These are phyloP conservation scores for Clathrus columnatus DNA, from an alignment of 768 basidiomycete genomes.

Conservation along the genomic window DNA sequence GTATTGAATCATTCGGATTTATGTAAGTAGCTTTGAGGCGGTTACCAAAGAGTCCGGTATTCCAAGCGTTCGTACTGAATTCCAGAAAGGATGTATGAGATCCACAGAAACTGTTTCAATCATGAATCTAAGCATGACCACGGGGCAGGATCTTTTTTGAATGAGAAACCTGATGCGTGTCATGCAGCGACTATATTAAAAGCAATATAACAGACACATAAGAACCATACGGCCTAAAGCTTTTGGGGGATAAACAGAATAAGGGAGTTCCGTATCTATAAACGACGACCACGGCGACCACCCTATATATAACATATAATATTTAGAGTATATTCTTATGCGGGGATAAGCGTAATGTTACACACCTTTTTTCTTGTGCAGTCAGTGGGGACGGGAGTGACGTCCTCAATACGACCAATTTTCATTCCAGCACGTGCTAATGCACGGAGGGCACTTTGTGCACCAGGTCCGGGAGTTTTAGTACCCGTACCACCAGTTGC, in stretches of 20 bases:
- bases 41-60: too few species aligned
- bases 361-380: constrained; percentile 92
- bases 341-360: constrained; percentile 5
- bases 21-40: too few species aligned
- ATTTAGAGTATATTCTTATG: constrained; percentile 2
- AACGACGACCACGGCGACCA: constrained; percentile 98
- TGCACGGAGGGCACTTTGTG: constrained; percentile 95
- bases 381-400: constrained; percentile 95
- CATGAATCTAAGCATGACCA: constrained; percentile 41
- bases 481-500: constrained; percentile 97
- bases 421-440: constrained; percentile 97
- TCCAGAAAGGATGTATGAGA: too few species aligned
- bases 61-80: too few species aligned
- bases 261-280: constrained; percentile 33
- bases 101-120: too few species aligned
- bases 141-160: constrained; percentile 61
- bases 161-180: constrained; percentile 67
- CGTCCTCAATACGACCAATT: constrained; percentile 97
- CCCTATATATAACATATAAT: constrained; percentile 41
- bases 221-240: background rate
- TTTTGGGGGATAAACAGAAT: constrained; percentile 5
- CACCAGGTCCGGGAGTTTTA: constrained; percentile 98
- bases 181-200: constrained; percentile 63
- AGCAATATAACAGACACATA: constrained; percentile 6
- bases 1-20: too few species aligned